Evolutionary conservation across 1,284 basidiomycete genomes (phyloP).

Genomic region (Trametes hirsuta): DNA sequence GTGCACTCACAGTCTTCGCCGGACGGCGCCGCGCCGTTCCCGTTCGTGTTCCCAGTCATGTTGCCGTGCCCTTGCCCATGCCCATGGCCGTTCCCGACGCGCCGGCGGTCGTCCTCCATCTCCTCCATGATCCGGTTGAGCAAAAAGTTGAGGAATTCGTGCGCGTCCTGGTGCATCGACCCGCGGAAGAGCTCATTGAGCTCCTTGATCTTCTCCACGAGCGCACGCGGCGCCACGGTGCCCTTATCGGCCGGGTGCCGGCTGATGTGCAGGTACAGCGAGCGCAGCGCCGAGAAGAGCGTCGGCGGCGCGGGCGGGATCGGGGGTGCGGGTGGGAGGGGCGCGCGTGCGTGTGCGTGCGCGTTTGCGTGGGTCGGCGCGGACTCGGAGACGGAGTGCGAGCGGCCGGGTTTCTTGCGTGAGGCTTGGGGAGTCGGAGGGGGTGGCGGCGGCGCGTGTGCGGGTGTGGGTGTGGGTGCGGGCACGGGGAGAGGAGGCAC

Average conservation of each 20-base stretch:
- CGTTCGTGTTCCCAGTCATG: background rate
- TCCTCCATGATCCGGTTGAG: constrained; percentile 95
- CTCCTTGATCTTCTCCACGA: constrained; percentile 89
- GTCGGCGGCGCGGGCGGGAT: constrained; percentile 72
- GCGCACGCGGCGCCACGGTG: constrained; percentile 83
- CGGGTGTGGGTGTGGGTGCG: constrained; percentile 36
- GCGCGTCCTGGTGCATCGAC: constrained; percentile 93
- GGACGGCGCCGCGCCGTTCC: constrained; percentile 35
- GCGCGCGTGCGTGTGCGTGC: constrained; percentile 27
- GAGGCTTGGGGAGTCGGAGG: constrained; percentile 8
- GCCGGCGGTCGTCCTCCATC: constrained; percentile 73
- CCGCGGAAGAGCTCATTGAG: constrained; percentile 87
- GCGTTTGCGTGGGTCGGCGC: constrained; percentile 23
- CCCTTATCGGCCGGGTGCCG: constrained; percentile 77
- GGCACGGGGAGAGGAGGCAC: constrained; percentile 28
- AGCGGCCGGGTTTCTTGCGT: constrained; percentile 33
- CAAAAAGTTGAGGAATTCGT: constrained; percentile 95
- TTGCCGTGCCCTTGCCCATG: background rate
- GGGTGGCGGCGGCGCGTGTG: constrained; percentile 45
- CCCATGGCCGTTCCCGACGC: constrained; percentile 21
- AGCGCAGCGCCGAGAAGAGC: constrained; percentile 87
- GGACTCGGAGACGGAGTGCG: constrained; percentile 30
- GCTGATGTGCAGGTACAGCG: constrained; percentile 86
- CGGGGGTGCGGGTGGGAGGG: constrained; percentile 28
- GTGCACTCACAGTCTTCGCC: constrained; percentile 57